phyloP scores from a whole-genome alignment of 2,329 filamentous ascomycete species.

The Ilyonectria sp. region DNA sequence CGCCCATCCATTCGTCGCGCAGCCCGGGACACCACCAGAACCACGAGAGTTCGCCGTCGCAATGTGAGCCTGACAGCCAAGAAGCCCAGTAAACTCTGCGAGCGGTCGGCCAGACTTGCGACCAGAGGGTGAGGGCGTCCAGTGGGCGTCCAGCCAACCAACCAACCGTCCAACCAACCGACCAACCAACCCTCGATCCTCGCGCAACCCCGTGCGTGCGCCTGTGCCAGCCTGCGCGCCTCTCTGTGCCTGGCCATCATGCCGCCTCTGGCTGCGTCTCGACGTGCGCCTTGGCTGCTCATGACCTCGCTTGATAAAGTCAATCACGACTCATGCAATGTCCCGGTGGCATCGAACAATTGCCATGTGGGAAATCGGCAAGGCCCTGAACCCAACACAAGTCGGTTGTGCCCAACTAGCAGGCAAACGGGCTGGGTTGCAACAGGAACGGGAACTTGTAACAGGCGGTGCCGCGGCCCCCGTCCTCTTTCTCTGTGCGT shows the following conservation, averaged over 20 bases:
- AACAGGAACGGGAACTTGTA: constrained; percentile 22
- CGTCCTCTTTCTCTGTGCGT: constrained; percentile 7
- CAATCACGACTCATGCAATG: background rate
- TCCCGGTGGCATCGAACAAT: background rate
- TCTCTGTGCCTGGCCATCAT: constrained; percentile 18
- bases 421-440: constrained; percentile 16
- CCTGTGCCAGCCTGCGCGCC: constrained; percentile 20
- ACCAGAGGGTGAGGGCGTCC: constrained; percentile 6
- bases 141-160: constrained; percentile 18
- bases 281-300: background rate
- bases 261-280: constrained; percentile 4
- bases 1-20: constrained; percentile 18
- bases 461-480: constrained; percentile 26
- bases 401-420: constrained; percentile 10
- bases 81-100: constrained; percentile 18
- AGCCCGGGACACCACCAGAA: constrained; percentile 18
- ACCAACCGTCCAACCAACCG: constrained; percentile 3
- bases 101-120: constrained; percentile 14
- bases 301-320: background rate
- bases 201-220: constrained; percentile 39
- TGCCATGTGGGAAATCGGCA: background rate
- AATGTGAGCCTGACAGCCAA: constrained; percentile 19
- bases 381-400: constrained; percentile 28
- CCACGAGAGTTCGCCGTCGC: constrained; percentile 24
- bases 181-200: constrained; percentile 40